Evolutionary conservation across 306 rosid genomes (phyloP).

Genomic region (Quercus alba): DNA sequence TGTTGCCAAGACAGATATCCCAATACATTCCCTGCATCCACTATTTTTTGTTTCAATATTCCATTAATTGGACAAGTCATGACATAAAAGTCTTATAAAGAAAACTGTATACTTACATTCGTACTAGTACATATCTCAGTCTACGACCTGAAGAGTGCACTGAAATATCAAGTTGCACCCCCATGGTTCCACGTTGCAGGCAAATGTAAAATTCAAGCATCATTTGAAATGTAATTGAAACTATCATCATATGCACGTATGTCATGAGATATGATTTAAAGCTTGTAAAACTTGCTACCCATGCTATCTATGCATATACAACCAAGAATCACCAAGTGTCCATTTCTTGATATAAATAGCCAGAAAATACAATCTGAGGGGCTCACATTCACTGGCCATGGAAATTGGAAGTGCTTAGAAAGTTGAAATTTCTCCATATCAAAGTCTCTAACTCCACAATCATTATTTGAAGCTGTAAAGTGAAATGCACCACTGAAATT

Average conservation of each 20-base stretch:
- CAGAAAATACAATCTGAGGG: constrained; percentile 14
- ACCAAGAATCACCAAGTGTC: background rate
- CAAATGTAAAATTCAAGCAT: background rate
- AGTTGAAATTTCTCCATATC: constrained; percentile 91
- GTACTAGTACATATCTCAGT: background rate
- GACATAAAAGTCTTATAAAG: background rate
- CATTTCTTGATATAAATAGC: background rate
- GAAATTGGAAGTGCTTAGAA: constrained; percentile 60
- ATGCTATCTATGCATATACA: background rate
- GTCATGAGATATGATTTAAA: background rate
- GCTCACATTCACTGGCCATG: constrained; percentile 90
- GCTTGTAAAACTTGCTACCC: background rate
- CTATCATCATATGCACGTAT: background rate
- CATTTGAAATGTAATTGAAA: background rate
- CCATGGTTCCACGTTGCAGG: background rate
- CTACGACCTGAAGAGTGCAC: background rate
- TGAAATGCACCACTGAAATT: constrained; percentile 72
- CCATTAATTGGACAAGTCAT: background rate
- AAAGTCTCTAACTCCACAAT: constrained; percentile 74
- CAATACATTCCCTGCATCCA: too few species aligned
- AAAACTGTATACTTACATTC: background rate
- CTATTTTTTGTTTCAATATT: too few species aligned
- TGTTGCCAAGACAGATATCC: too few species aligned
- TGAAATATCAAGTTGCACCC: background rate
- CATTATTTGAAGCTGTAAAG: constrained; percentile 89